Evolutionary conservation across 306 rosid genomes (phyloP), one percentile per base, ranked within the genome.

Genomic region (Castanea mollissima): DNA sequence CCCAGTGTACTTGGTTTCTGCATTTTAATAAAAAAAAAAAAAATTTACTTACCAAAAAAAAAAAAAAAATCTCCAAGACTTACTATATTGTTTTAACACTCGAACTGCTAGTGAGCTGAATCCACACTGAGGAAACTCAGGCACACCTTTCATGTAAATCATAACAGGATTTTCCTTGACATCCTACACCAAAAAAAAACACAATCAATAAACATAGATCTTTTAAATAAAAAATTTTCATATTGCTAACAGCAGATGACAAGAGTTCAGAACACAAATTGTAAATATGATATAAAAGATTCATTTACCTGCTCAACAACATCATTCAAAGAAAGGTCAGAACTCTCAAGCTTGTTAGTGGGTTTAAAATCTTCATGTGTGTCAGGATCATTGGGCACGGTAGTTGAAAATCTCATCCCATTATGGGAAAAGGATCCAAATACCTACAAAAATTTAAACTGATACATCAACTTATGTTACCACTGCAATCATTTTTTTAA

Each of bases 351-450:
- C 80, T 95, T 91, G 63, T 79, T 88, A 54, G 92, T 83, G 6
- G 99, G 98, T 80, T 87, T 95, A 86, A 95, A 95, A 75, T 93
- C 99, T 52, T 93, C 97, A 41, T 91, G 99, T 1, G 97, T 89
- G 58, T 93, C 99, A 2, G 88, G 81, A 80, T 92, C 99, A 82
- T 82, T 79, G 4, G 93, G 85, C 56, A 73, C 87, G 2, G 85
- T 70, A 41, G 88, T 79, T 16, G 83, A 86, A 83, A 76, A 87
- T 85, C 86, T 86, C 86, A 75, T 77, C 74, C 89, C 87, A 81
- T 79, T 71, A 67, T 79, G 81, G 79, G 73, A 82, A 70, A 76
- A 69, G 11, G 89, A 77, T 62, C 90, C 81, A 63, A 85, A 72
- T 44, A 82, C 78, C 99, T 90, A 83, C 51, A 5, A 87, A 75